Evolutionary conservation across 202 grass and related monocot genomes (phyloP).

Genomic region (Carex sylvatica): DNA sequence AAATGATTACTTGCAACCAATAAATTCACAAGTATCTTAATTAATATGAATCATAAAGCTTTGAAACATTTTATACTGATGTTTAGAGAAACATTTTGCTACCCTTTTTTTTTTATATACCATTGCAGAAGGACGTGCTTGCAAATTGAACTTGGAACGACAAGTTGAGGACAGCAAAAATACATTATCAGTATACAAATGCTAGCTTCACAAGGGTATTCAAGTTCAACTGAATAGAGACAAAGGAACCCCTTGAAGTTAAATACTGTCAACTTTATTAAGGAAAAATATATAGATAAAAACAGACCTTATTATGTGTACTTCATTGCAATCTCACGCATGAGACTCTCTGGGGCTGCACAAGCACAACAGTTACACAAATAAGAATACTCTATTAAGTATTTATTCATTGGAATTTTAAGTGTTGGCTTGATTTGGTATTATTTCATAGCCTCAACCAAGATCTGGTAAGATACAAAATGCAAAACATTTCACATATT

Average conservation of each 20-base stretch:
- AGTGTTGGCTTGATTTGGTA: neutral
- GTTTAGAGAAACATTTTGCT: neutral
- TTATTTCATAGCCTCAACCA: neutral
- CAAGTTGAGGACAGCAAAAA: neutral
- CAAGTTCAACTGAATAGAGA: neutral
- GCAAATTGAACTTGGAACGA: neutral
- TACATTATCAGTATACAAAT: neutral
- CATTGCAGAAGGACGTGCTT: neutral
- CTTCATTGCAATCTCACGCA: conserved; percentile 63
- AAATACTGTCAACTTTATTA: neutral
- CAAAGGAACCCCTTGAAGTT: neutral
- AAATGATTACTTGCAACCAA: neutral
- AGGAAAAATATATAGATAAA: conserved; percentile 13
- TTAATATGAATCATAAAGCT: neutral
- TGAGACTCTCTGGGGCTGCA: conserved; percentile 77
- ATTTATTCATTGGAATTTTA: neutral
- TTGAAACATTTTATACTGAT: neutral
- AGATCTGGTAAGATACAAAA: neutral
- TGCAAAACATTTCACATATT: neutral
- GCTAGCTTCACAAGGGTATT: neutral
- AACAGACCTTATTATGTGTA: conserved; percentile 61
- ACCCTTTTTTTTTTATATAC: neutral
- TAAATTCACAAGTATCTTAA: neutral
- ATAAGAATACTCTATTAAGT: conserved; percentile 2
- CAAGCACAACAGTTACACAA: conserved; percentile 19